A percentile compares a stretch with the other conserved stretches of the same genome.
phyloP scores from a whole-genome alignment of 2,329 filamentous ascomycete genomes.

The Alternaria novae-zelandiae region DNA sequence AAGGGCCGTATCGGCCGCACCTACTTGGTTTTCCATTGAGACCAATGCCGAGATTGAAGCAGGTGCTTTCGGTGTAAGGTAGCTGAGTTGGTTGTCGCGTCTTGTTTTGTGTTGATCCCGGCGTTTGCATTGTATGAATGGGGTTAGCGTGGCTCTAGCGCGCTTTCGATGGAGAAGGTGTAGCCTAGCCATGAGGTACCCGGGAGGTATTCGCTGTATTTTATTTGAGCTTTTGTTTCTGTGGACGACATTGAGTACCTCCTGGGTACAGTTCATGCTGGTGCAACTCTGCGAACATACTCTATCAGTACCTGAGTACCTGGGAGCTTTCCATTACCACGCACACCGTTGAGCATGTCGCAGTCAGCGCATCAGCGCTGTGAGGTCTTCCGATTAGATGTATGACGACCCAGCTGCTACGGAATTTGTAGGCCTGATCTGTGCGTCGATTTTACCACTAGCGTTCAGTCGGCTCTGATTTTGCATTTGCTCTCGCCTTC shows the following conservation, averaged over 20 bases:
- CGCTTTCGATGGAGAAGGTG: background rate
- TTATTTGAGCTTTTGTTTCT: background rate
- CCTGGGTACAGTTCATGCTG: background rate
- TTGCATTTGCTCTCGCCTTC: background rate
- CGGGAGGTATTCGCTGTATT: background rate
- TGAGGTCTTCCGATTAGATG: background rate
- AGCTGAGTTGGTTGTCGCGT: background rate
- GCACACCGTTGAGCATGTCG: background rate
- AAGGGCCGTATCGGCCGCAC: background rate
- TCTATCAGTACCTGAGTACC: background rate
- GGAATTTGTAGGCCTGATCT: background rate
- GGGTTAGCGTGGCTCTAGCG: background rate
- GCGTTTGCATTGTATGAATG: background rate
- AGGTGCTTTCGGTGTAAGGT: background rate
- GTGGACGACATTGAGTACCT: background rate
- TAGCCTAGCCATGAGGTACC: background rate
- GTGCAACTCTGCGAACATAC: background rate
- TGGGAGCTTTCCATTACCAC: background rate
- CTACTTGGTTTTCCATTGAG: background rate
- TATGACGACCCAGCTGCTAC: background rate
- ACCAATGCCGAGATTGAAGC: background rate
- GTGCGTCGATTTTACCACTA: background rate
- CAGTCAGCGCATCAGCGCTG: background rate
- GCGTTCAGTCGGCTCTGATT: background rate
- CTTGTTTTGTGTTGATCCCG: background rate